These are phyloP conservation scores for Hortiboletus campestris DNA, from an alignment of 768 basidiomycete genomes.

Conservation along the genomic window DNA sequence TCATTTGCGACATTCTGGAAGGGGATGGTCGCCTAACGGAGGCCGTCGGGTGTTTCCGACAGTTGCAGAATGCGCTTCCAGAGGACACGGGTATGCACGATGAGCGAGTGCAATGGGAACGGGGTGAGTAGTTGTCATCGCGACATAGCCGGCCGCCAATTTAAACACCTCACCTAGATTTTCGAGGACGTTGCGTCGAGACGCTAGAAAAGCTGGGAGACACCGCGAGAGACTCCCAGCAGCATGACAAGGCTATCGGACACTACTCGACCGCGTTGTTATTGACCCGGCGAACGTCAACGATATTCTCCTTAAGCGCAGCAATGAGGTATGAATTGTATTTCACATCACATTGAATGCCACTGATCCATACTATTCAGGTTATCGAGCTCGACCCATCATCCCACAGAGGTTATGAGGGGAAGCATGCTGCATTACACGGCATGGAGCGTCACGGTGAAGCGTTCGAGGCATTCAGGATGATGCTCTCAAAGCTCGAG, in stretches of 20 bases:
- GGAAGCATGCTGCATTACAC: background rate
- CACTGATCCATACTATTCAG: background rate
- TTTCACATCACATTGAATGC: too few species aligned
- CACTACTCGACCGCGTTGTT: background rate
- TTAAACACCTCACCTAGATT: background rate
- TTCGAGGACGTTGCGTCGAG: background rate
- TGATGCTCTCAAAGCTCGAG: background rate
- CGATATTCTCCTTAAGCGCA: conserved; percentile 1
- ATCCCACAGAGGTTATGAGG: background rate
- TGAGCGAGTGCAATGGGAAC: background rate
- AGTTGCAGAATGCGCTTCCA: background rate
- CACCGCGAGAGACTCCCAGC: background rate
- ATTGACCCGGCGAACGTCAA: background rate
- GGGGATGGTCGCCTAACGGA: background rate
- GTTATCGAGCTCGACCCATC: background rate
- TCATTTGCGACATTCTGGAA: background rate
- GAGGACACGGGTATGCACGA: background rate
- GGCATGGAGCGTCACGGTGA: background rate
- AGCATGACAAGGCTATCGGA: background rate
- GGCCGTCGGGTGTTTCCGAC: background rate
- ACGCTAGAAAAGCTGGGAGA: background rate
- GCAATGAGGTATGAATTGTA: conserved; percentile 1
- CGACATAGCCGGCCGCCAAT: background rate
- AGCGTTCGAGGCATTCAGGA: background rate
- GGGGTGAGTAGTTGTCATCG: background rate